Evolutionary conservation across 108 stramenopile species (phyloP), one percentile per base, ranked within the genome.

Genomic region (Cyclotella baltica): DNA sequence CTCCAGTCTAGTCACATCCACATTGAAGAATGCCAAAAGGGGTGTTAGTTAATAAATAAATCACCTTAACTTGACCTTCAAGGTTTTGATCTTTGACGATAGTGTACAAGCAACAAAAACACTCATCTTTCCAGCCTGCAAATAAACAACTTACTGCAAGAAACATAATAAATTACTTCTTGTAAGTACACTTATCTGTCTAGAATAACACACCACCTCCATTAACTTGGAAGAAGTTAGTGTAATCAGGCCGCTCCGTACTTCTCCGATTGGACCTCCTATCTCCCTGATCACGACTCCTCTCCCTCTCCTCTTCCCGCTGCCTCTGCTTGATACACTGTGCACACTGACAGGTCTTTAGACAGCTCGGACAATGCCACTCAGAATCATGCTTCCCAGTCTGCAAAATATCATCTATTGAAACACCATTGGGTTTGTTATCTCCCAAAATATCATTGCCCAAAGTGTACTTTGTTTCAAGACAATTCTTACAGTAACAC

Each of bases 311-410:
- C 30, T 80, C 80, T 22, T 76, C 80, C 31, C 36, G 68, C 31
- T 80, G 30, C 56, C 74, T 75, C 40, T 70, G 75, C 29, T 33
- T 65, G 13, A 80, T 43, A 47, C 78, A 78, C 8, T 46, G 15
- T 22, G 37, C 20, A 22, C 78, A 78, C 23, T 29, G 35, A 40
- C 78, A 78, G 18, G 53, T 64, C 19, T 72, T 72, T 25, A 78
- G 63, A 53, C 80, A 80, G n/a, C 61, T 63, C 10, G 80, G 80
- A 61, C 80, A 80, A 63, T 76, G 75, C 80, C 80, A 80, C 46
- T 80, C 80, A 1, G 19, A 5, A 50, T 78, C 77, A 28, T 61
- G 20, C 27, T 20, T 30, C 0, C 47, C 27, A 51, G 30, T 33
- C 51, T 4, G 30, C 19, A 75, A 16, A 40, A 75, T 66, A 15